Evolutionary conservation across 768 basidiomycete species (phyloP).

Genomic region (Baorangia bicolor): DNA sequence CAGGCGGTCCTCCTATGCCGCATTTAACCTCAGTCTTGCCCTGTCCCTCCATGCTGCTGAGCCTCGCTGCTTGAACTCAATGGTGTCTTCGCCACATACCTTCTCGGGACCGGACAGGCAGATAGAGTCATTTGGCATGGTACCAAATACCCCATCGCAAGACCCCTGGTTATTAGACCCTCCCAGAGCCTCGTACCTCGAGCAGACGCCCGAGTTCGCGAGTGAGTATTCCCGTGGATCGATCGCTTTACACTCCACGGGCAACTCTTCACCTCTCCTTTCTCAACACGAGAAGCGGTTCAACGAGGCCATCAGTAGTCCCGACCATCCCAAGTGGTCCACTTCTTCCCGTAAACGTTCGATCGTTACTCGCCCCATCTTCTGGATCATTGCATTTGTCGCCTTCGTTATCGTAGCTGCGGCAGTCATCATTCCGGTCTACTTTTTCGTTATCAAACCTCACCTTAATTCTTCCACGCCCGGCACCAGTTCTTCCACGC

Average conservation of each 20-base stretch:
- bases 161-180: conserved; percentile 7
- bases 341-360: conserved; percentile 15
- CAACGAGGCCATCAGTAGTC: conserved; percentile 1
- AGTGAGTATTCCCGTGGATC: conserved; percentile 25
- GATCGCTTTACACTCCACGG: conserved; percentile 13
- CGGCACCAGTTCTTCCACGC: background rate
- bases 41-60: background rate
- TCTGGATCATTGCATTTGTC: conserved; percentile 31
- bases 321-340: background rate
- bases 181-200: conserved; percentile 30
- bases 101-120: conserved; percentile 23
- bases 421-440: conserved; percentile 44
- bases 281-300: conserved; percentile 18
- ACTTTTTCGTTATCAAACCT: conserved; percentile 30
- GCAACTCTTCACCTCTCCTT: conserved; percentile 28
- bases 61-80: background rate
- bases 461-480: conserved; percentile 7
- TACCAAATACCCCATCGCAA: conserved; percentile 10
- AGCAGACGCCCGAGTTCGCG: conserved; percentile 16
- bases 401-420: conserved; percentile 32
- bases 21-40: background rate
- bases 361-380: conserved; percentile 20
- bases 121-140: conserved; percentile 10
- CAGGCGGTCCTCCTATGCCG: background rate
- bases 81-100: conserved; percentile 5